Evolutionary conservation across 371 early-diverging fungal genomes (phyloP).

Genomic region (Actinomortierella wolfii): DNA sequence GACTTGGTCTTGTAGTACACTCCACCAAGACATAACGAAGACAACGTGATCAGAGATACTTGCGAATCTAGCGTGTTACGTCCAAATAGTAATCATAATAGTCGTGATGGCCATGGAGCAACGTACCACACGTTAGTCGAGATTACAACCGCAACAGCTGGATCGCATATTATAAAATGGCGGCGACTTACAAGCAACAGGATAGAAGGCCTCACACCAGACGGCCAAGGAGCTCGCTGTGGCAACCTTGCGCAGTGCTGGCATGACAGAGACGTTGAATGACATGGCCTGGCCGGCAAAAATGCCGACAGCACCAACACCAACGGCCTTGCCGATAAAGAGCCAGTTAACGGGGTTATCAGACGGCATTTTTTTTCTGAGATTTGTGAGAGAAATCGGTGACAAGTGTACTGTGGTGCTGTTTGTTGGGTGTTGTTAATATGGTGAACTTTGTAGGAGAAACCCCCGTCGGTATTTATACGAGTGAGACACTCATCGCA

Average conservation of each 20-base stretch:
- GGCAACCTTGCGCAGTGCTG: conserved; percentile 11
- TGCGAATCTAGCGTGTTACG: conserved; percentile 29
- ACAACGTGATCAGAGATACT: conserved; percentile 6
- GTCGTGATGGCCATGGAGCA: too few species aligned
- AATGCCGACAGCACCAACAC: conserved; percentile 23
- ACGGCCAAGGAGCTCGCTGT: conserved; percentile 11
- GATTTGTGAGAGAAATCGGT: too few species aligned
- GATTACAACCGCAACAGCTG: too few species aligned
- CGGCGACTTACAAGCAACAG: conserved; percentile 10
- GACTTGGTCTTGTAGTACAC: conserved; percentile 25
- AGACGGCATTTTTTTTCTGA: too few species aligned
- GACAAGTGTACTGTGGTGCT: too few species aligned
- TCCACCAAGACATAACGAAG: background rate
- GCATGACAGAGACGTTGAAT: conserved; percentile 24
- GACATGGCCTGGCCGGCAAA: conserved; percentile 21
- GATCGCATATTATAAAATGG: background rate
- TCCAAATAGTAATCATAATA: too few species aligned
- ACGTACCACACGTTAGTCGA: too few species aligned
- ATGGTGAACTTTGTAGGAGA: too few species aligned
- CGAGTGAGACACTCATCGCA: too few species aligned
- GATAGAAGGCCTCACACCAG: conserved; percentile 18
- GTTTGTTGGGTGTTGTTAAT: too few species aligned
- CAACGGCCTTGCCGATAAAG: conserved; percentile 17
- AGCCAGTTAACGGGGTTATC: conserved; percentile 6
- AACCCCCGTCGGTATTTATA: too few species aligned